Conservation (phyloP, 108 stramenopile genomes). For the Parietichytrium sp. region DNA sequence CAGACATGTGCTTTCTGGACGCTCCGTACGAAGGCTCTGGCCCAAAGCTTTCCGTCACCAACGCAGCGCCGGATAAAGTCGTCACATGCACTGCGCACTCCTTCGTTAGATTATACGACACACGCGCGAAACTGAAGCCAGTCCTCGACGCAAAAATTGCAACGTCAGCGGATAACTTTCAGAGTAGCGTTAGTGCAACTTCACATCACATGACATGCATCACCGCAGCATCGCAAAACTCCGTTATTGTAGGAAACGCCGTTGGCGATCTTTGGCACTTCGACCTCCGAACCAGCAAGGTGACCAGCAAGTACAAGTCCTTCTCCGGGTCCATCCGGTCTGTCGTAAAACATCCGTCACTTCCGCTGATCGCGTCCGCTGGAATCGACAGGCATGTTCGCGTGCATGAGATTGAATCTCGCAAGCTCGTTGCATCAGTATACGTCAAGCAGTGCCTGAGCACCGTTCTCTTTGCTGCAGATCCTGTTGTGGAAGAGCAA, state of each 20-base stretch:
- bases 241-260: not conserved
- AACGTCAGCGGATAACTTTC: not conserved
- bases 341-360: not conserved
- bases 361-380: not conserved
- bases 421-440: not conserved
- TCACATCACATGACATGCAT: not conserved
- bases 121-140: not conserved
- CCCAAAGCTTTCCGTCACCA: not conserved
- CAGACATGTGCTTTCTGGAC: constrained; percentile 22
- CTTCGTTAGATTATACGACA: constrained; percentile 15
- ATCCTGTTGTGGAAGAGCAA: too few species aligned
- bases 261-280: not conserved
- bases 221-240: not conserved
- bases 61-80: not conserved
- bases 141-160: not conserved
- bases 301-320: not conserved
- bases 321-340: not conserved
- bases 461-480: not conserved
- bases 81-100: not conserved
- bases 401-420: not conserved
- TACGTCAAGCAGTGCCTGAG: constrained; percentile 9
- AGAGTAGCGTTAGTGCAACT: not conserved
- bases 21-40: not conserved
- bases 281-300: not conserved
- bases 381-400: not conserved